Base-by-base conservation (phyloP, 768 basidiomycete species). In the Lentinus tigrinus region DNA sequence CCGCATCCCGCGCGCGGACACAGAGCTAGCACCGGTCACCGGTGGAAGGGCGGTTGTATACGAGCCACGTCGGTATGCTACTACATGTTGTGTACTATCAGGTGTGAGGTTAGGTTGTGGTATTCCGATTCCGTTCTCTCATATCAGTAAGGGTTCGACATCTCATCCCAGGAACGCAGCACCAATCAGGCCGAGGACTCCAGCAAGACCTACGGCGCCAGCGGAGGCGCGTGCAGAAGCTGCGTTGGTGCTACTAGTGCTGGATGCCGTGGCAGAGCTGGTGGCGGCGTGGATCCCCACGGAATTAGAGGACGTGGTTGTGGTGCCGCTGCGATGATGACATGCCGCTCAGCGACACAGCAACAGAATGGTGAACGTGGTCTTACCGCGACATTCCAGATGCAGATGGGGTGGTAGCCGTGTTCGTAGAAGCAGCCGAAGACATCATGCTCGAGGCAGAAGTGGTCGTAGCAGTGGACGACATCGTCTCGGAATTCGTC, bases 121-220 rank as follows among this genome's bases (percentile, higher is more conserved):
- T 24, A 1, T 24, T 13, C 43, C 21, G 13, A 3, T 19, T 10
- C 11, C 21, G 9, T 46, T 24, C 10, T 31, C 11, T 28, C 14
- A 38, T 40, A 14, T 44, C 31, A 28, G 26, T 31, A 38, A 23
- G 9, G 23, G 36, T 19, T 16, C n/a, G n/a, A 3, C 27, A 7
- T n/a, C 34, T 56, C 47, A 61, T 38, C 60, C 60, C 9, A 83
- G 73, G 21, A 85, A 71, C 48, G 74, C 74, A 52, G 78, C 75
- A 40, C 83, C 83, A 54, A 82, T 68, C 43, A 84, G 63, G 21
- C 83, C 82, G 67, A 85, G 70, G 37, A 83, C 31, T 38, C 77
- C 77, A 47, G 79, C 81, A 24, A 84, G 62, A 16, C 81, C 79
- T 62, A 78, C 72, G 0, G 74, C 65, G 10, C 75, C 69, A 50